Conservation (phyloP, 345 rosid species). For the Citrus trifoliata region DNA sequence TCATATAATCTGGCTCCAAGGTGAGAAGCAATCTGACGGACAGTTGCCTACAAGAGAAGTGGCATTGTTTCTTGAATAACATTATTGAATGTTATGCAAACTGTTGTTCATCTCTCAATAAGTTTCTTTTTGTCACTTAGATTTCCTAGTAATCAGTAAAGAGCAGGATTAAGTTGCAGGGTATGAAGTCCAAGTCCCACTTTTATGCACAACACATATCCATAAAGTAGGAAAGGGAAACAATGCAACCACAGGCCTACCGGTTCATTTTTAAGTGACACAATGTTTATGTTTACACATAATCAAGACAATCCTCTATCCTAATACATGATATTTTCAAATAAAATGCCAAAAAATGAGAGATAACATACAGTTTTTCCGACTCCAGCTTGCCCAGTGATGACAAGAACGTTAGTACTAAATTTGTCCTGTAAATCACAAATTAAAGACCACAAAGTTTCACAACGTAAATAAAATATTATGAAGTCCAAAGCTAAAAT, state of each 20-base stretch:
- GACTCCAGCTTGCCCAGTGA: slow-evolving; percentile 85
- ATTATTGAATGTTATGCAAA: not conserved
- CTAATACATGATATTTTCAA: not conserved
- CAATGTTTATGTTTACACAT: not conserved
- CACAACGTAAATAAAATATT: not conserved
- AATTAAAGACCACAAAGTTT: slow-evolving; percentile 11
- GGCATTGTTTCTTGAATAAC: not conserved
- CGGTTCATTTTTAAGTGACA: not conserved
- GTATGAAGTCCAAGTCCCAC: not conserved
- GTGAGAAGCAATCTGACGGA: slow-evolving; percentile 65
- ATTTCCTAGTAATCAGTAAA: not conserved
- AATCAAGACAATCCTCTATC: not conserved
- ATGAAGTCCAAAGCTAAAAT: not conserved
- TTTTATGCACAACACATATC: not conserved
- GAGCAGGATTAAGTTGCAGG: not conserved
- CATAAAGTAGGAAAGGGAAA: not conserved
- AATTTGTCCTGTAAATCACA: slow-evolving; percentile 35
- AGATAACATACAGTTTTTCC: slow-evolving; percentile 80
- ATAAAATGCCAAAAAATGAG: not conserved
- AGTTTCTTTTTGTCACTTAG: not conserved
- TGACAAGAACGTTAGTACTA: slow-evolving; percentile 49
- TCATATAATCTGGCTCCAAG: slow-evolving; percentile 73
- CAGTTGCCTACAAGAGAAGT: slow-evolving; percentile 49
- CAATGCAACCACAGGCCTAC: not conserved
- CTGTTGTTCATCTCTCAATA: not conserved